Base-by-base conservation (phyloP, 2,329 filamentous ascomycete species). In the Trichoderma lentiforme region DNA sequence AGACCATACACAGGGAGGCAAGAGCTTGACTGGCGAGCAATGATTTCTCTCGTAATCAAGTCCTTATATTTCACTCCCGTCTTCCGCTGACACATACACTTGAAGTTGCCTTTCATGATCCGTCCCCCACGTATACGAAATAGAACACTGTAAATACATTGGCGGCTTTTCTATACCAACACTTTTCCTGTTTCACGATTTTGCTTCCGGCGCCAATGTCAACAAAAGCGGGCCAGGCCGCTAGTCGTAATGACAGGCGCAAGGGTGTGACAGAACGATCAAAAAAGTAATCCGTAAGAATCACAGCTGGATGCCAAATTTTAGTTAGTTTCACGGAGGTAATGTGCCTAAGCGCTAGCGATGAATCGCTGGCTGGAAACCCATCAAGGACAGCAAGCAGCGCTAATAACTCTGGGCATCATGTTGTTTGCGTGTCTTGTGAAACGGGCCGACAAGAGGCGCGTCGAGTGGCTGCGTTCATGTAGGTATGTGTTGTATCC, bases 401-500 rank as follows among this genome's bases (percentile, higher is more conserved):
- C 53, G 65, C 36, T 36, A 58, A 60, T 21, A 58, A 34, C 15
- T 24, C 28, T 47, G 53, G 34, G 28, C 39, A 26, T 30, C 26
- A 43, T 30, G 18, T 43, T 60, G 39, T 43, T 43, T 43, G 39
- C 39, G 47, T 56, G 18, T 39, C 11, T 66, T 18, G n/a, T 39
- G 26, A 60, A 47, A 68, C 51, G 65, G 65, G 34, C 65, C 53
- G 65, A 68, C 34, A n/a, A 34, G 61, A 39, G 60, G 47, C 30
- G 9, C 21, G 51, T 39, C n/a, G 15, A 56, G 30, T 24, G 47
- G 47, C 21, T 53, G 47, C 47, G 3, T 53, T 12, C 21, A 53
- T 43, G 39, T 43, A 43, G 39, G 39, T n/a, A 43, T 43, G 39
- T 43, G 39, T 43, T 43, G 39, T 43, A 43, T 4, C 39, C 39